Evolutionary conservation across 2,329 filamentous ascomycete species (phyloP).

Genomic region (Coniosporium tulheliwenetii): DNA sequence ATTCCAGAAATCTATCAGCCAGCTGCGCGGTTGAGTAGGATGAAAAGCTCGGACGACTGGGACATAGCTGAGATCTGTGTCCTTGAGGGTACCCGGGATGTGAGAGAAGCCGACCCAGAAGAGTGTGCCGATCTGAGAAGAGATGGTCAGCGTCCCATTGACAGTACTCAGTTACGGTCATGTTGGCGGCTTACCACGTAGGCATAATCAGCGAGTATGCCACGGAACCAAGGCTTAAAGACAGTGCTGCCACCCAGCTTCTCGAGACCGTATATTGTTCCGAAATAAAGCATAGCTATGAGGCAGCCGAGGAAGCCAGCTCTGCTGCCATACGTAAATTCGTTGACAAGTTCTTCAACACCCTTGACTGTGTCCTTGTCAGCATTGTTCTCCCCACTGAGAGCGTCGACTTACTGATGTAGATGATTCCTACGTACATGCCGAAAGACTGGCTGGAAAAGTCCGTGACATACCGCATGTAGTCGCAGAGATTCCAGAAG

Average conservation of each 20-base stretch:
- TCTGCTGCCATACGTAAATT: conserved; percentile 27
- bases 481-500: conserved; percentile 37
- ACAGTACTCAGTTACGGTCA: too few species aligned
- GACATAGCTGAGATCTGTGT: conserved; percentile 24
- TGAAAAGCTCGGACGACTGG: conserved; percentile 30
- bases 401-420: conserved; percentile 23
- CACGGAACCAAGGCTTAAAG: conserved; percentile 27
- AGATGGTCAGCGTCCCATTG: too few species aligned
- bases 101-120: conserved; percentile 40
- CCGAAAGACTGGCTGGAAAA: conserved; percentile 39
- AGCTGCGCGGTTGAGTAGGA: conserved; percentile 28
- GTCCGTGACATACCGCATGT: conserved; percentile 43
- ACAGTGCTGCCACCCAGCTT: conserved; percentile 29
- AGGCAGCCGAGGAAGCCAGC: conserved; percentile 34
- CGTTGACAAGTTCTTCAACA: conserved; percentile 38
- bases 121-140: conserved; percentile 28
- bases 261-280: conserved; percentile 34
- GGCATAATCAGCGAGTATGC: conserved; percentile 35
- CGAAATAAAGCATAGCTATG: conserved; percentile 36
- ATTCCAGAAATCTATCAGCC: conserved; percentile 39
- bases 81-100: conserved; percentile 30
- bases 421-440: conserved; percentile 41
- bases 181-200: conserved; percentile 23
- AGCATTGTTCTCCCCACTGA: conserved; percentile 1
- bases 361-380: conserved; percentile 29